phyloP scores from a whole-genome alignment of 352 stramenopile genomes.

The Pythium phragmiticola region DNA sequence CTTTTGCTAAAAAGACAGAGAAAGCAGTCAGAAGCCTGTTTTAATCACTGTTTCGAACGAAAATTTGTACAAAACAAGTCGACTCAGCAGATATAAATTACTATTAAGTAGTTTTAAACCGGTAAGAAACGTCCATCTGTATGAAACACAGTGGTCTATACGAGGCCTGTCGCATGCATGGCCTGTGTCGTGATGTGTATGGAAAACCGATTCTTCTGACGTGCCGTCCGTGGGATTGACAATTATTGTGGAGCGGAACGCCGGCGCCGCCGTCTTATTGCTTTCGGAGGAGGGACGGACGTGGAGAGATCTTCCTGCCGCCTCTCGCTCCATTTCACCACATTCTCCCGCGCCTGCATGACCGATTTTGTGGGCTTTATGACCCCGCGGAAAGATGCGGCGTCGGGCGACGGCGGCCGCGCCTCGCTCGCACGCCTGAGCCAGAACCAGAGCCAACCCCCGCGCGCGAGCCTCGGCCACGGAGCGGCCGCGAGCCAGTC shows the following conservation, averaged over 20 bases:
- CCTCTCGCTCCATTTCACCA: background rate
- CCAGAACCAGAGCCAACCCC: background rate
- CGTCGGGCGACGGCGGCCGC: background rate
- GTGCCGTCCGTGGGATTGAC: background rate
- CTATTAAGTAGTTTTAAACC: background rate
- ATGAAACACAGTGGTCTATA: background rate
- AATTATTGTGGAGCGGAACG: background rate
- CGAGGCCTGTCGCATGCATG: background rate
- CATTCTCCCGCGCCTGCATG: constrained; percentile 4
- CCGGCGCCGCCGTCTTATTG: background rate
- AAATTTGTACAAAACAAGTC: background rate
- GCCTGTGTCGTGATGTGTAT: too few species aligned
- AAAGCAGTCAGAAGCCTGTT: background rate
- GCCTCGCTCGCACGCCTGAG: constrained; percentile 10
- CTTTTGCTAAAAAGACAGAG: background rate
- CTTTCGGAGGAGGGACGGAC: background rate
- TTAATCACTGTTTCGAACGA: background rate
- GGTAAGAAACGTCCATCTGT: background rate
- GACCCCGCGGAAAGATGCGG: constrained; percentile 12
- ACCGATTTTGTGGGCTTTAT: constrained; percentile 26
- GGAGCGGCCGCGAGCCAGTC: background rate
- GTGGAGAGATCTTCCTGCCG: background rate
- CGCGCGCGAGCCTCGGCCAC: background rate
- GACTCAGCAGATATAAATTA: background rate
- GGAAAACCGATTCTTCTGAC: background rate